Conservation (phyloP, 2,329 filamentous ascomycete genomes). For the Botrytis squamosa region DNA sequence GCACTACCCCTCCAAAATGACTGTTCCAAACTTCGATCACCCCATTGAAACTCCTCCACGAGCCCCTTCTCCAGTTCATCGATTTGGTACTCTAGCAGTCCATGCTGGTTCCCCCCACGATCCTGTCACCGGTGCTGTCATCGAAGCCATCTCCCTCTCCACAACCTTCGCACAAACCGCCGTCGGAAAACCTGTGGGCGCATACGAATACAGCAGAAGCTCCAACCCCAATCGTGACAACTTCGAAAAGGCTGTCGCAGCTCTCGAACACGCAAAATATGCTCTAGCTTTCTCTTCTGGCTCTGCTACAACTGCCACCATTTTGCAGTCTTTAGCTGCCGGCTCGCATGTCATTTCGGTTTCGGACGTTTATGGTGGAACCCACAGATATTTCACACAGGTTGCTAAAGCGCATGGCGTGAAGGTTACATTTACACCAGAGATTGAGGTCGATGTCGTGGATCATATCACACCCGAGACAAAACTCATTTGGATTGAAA, state of each 20-base stretch:
- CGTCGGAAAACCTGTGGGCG: constrained; percentile 82
- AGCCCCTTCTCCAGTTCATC: constrained; percentile 69
- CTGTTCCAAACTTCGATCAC: constrained; percentile 41
- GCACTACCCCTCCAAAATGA: constrained; percentile 29
- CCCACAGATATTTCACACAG: constrained; percentile 98
- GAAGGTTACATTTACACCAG: constrained; percentile 88
- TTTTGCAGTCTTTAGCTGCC: constrained; percentile 86
- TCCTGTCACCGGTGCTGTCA: constrained; percentile 88
- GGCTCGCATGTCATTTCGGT: constrained; percentile 95
- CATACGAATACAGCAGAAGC: constrained; percentile 90
- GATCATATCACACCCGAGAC: constrained; percentile 85
- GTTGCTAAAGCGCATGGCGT: constrained; percentile 94
- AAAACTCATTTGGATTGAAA: constrained; percentile 96
- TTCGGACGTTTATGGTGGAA: constrained; percentile 96
- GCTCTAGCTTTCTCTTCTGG: constrained; percentile 94
- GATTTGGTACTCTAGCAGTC: constrained; percentile 91
- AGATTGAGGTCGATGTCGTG: constrained; percentile 84
- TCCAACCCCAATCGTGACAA: constrained; percentile 94
- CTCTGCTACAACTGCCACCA: constrained; percentile 87
- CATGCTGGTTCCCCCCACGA: constrained; percentile 92
- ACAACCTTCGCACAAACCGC: constrained; percentile 93
- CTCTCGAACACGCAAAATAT: constrained; percentile 87
- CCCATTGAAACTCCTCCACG: constrained; percentile 72
- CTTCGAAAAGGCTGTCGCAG: constrained; percentile 88
- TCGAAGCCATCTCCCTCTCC: constrained; percentile 91